These are phyloP conservation scores for Ochetophila trinervis DNA, from an alignment of 306 rosid species.

Conservation along the genomic window DNA sequence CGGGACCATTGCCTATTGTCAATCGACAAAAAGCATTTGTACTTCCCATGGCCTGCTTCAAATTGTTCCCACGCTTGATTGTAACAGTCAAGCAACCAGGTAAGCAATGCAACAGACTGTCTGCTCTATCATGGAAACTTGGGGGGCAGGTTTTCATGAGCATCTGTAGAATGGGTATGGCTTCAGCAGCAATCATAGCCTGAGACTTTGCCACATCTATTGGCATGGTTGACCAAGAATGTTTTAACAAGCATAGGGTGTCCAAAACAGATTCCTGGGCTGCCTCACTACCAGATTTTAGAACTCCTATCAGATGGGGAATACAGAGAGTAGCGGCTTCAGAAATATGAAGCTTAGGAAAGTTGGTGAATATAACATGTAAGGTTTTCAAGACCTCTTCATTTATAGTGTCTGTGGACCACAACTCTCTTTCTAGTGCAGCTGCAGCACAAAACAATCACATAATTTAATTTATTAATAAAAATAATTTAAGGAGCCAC, in stretches of 20 bases:
- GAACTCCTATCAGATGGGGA: slow-evolving; percentile 92
- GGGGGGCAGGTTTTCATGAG: slow-evolving; percentile 98
- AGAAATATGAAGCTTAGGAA: slow-evolving; percentile 87
- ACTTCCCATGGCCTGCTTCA: slow-evolving; percentile 92
- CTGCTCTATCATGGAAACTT: slow-evolving; percentile 96
- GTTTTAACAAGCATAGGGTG: slow-evolving; percentile 71
- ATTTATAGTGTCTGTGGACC: slow-evolving; percentile 87
- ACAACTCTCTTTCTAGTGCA: slow-evolving; percentile 87
- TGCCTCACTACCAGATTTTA: slow-evolving; percentile 75
- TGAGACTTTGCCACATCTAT: slow-evolving; percentile 83
- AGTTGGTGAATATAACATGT: slow-evolving; percentile 82
- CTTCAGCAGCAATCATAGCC: slow-evolving; percentile 88
- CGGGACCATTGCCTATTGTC: slow-evolving; percentile 89
- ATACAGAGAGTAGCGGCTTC: slow-evolving; percentile 96
- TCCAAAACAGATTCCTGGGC: slow-evolving; percentile 93
- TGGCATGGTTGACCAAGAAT: slow-evolving; percentile 95
- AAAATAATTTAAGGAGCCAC: background rate
- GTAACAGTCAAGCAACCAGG: slow-evolving; percentile 98
- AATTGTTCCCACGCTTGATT: slow-evolving; percentile 86
- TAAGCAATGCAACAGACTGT: slow-evolving; percentile 85
- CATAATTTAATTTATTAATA: slow-evolving; percentile 12
- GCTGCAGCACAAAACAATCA: slow-evolving; percentile 56
- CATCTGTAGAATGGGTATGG: slow-evolving; percentile 95
- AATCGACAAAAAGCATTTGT: slow-evolving; percentile 92
- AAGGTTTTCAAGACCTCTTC: slow-evolving; percentile 91